A percentile compares a stretch with the other conserved stretches of the same genome.
Evolutionary conservation across 495 filamentous ascomycete species (phyloP).

Genomic region (Penicillium malachiteum): DNA sequence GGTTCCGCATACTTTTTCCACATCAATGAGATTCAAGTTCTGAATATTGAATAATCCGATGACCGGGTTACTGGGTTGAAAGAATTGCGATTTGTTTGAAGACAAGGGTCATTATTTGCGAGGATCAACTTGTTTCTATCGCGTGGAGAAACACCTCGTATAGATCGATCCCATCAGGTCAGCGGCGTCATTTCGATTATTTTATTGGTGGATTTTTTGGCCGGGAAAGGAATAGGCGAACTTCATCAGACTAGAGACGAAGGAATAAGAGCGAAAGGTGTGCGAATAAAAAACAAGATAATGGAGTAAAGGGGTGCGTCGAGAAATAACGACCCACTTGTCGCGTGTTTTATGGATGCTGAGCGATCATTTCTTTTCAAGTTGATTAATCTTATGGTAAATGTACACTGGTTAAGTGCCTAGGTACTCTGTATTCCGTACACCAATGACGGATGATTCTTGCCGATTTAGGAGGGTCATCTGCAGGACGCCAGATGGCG

Average conservation of each 20-base stretch:
- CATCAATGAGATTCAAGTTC: neutral
- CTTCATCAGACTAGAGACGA: too few species aligned
- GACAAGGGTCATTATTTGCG: neutral
- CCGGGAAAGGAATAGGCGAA: neutral
- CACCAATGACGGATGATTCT: conserved; percentile 9
- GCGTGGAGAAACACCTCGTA: neutral
- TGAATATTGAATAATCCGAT: conserved; percentile 6
- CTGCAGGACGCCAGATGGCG: neutral
- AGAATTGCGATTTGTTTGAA: neutral
- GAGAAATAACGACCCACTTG: conserved; percentile 9
- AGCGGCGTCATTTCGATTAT: neutral
- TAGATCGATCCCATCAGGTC: neutral
- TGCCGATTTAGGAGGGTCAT: conserved; percentile 16
- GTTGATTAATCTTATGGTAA: neutral
- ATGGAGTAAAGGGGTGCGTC: neutral
- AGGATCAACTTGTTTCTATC: neutral
- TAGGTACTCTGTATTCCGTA: neutral
- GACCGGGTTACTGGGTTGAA: conserved; percentile 10
- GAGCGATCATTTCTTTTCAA: neutral
- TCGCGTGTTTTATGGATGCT: conserved; percentile 14
- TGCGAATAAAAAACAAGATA: neutral
- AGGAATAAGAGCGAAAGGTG: neutral
- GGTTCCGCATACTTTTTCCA: conserved; percentile 4
- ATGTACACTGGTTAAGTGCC: neutral
- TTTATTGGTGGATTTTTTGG: neutral